Evolutionary conservation across 352 stramenopile species (phyloP).

Genomic region (Phytophthora quininea): DNA sequence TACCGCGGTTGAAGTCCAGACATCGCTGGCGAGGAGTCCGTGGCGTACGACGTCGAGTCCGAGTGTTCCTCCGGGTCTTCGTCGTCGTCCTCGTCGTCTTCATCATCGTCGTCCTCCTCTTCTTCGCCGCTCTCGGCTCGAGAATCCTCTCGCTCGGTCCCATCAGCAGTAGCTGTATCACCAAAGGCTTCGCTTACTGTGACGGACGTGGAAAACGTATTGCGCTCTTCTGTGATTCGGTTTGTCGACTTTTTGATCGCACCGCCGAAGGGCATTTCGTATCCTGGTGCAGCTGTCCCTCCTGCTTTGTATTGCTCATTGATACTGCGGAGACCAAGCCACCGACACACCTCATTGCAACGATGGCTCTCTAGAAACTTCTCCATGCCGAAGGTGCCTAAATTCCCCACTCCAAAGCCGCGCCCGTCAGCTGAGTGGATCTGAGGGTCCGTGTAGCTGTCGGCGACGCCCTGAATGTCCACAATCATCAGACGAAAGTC

Average conservation of each 20-base stretch:
- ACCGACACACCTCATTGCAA: constrained; percentile 88
- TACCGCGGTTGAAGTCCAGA: constrained; percentile 26
- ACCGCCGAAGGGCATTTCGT: constrained; percentile 77
- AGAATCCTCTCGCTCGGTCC: constrained; percentile 28
- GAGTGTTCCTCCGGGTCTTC: constrained; percentile 25
- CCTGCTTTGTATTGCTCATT: constrained; percentile 81
- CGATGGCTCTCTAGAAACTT: constrained; percentile 88
- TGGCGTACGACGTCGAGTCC: constrained; percentile 37
- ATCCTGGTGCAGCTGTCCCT: constrained; percentile 77
- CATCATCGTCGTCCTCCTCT: constrained; percentile 28
- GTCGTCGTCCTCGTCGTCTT: constrained; percentile 34
- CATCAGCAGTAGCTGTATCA: constrained; percentile 40
- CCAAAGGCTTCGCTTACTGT: constrained; percentile 82
- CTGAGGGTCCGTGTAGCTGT: constrained; percentile 86
- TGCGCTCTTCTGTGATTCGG: constrained; percentile 80
- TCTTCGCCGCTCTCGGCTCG: constrained; percentile 29
- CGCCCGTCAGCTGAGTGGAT: constrained; percentile 83
- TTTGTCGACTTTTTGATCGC: constrained; percentile 88
- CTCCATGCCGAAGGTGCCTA: constrained; percentile 87
- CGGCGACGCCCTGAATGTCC: constrained; percentile 86
- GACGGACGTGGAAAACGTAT: constrained; percentile 81
- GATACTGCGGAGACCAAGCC: constrained; percentile 76
- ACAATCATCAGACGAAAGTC: constrained; percentile 88
- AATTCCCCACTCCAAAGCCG: constrained; percentile 84
- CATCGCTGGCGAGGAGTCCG: constrained; percentile 31